Percentiles rank a stretch among this genome's conserved stretches.
Conservation (phyloP, 163 green algal genomes). For the Volvox carteri region DNA sequence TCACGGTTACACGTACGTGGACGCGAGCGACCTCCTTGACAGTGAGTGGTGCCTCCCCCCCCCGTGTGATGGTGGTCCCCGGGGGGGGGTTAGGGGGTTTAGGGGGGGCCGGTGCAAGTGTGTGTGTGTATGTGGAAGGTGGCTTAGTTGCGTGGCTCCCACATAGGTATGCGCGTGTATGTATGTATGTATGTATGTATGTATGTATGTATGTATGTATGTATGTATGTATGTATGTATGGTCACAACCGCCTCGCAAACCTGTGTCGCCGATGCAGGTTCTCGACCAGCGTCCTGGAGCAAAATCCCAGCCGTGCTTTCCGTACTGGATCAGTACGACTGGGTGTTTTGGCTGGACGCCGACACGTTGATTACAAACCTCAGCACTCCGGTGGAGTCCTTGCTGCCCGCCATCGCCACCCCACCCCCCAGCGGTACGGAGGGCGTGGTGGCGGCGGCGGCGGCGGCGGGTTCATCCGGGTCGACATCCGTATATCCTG, state of each 20-base stretch:
- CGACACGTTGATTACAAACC: slow-evolving; percentile 67
- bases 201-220: too few species aligned
- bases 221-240: too few species aligned
- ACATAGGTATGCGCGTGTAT: too few species aligned
- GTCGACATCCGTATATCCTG: too few species aligned
- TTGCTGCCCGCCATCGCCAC: slow-evolving; percentile 21
- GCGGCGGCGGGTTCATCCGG: background rate
- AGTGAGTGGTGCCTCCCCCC: background rate
- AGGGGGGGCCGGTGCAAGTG: background rate
- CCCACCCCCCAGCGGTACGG: slow-evolving; percentile 2
- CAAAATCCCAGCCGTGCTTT: slow-evolving; percentile 66
- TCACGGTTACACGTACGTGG: slow-evolving; percentile 62
- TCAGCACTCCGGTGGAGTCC: background rate
- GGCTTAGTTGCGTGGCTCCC: background rate
- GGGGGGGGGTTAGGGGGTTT: background rate
- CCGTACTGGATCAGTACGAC: slow-evolving; percentile 37
- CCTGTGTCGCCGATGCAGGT: background rate
- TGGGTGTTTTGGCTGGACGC: slow-evolving; percentile 72
- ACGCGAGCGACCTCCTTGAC: slow-evolving; percentile 59
- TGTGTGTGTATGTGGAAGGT: background rate
- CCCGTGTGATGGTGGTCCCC: too few species aligned
- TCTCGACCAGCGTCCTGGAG: slow-evolving; percentile 61
- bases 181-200: too few species aligned
- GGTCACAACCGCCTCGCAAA: too few species aligned
- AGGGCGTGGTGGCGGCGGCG: background rate